Evolutionary conservation across 202 grass and related monocot genomes (phyloP), one percentile per base, ranked within the genome.

Genomic region (Brachypodium distachyon): DNA sequence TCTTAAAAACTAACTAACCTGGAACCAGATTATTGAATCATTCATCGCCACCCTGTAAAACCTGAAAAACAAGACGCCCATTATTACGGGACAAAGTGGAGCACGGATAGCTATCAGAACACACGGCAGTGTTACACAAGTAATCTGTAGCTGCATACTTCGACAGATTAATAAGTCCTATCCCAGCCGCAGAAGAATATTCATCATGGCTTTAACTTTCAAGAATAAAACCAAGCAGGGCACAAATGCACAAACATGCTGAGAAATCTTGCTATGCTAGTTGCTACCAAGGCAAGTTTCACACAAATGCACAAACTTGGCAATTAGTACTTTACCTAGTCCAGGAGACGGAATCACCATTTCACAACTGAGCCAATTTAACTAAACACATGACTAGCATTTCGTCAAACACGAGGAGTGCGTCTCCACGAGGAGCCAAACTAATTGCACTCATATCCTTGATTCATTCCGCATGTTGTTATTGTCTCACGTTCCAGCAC

Each of bases 1-100:
- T n/a, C n/a, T n/a, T n/a, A n/a, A n/a, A n/a, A n/a, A n/a, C n/a
- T n/a, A n/a, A 82, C 85, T 67, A 89, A 99, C 96, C 92, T 93
- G 92, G 80, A 99, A 99, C 92, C 96, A 93, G 59, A 99, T 90
- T 26, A 86, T 31, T 9, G 89, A 88, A 74, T 80, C 87, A 72
- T 99, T 96, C 65, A 87, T 58, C 25, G 48, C 5, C 33, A 95
- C 89, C 75, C 85, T 96, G 85, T 99, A 99, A 81, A 96, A 99
- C 80, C 92, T 99, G 75, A 72, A 78, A 90, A 53, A 81, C 52
- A 59, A 53, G 22, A 77, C 64, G 40, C 13, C 18, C 29, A 65
- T 56, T 70, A 14, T 70, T 71, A 72, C 2, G 1, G 34, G 77
- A 17, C 3, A 61, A 31, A 19, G 31, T 43, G 2, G 63, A 40